Evolutionary conservation across 2,329 filamentous ascomycete species (phyloP), one percentile per base, ranked within the genome.

Genomic region (Aureobasidium sp.): DNA sequence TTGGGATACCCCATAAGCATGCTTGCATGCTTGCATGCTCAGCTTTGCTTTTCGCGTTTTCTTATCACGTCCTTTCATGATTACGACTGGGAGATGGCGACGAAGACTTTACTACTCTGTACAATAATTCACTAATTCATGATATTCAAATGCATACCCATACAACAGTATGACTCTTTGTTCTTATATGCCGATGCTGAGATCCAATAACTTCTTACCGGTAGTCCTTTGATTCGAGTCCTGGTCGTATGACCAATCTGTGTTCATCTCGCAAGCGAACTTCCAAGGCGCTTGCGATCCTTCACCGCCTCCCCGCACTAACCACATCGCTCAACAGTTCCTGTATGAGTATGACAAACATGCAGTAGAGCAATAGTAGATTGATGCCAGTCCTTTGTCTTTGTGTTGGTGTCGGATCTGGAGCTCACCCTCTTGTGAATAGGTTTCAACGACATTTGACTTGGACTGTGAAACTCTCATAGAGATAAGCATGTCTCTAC

Each of bases 401-500:
- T 16, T 45, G 30, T 45, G n/a, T 9, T 55, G 16, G 11, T 21
- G 34, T 21, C 44, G 16, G 9, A 30, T 34, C 30, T 42, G 27
- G 16, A 54, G 27, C 15, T n/a, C 10, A 34, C 29, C 7, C 5
- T 37, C 30, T 25, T 45, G 25, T 41, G 37, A 36, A 45, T 9
- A 11, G 21, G 9, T 16, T 27, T 7, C 29, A 13, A 41, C 32
- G 13, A 30, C 15, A 11, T 21, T 9, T 3, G 21, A 3, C 7
- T 30, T 7, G 10, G 21, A 29, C n/a, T 25, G 34, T 39, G 39
- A 36, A 42, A 42, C n/a, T 13, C 8, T 41, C 9, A 15, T 16
- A 30, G 15, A 45, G 30, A 29, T n/a, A 39, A 7, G 21, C 42
- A 76, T 76, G 74, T 76, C 71, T 48, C 70, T 79, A 54, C 73